These are phyloP conservation scores for Coprinopsis marcescibilis DNA, from an alignment of 768 basidiomycete species.

Conservation along the genomic window DNA sequence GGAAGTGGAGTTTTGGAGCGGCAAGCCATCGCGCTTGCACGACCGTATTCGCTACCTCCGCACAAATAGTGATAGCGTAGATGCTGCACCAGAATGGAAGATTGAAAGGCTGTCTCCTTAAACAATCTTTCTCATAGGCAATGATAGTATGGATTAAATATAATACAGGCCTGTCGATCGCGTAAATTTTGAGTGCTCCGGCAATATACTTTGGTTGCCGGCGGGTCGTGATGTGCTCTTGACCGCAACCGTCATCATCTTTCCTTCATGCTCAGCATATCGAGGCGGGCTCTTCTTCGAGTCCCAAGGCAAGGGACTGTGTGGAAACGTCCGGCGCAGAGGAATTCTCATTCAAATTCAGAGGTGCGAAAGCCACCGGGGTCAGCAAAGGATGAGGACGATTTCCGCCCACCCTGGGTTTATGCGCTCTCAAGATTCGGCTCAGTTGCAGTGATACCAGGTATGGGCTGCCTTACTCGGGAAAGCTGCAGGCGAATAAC, in stretches of 20 bases:
- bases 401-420: constrained; percentile 60
- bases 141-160: background rate
- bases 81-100: constrained; percentile 51
- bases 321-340: background rate
- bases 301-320: background rate
- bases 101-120: constrained; percentile 77
- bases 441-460: constrained; percentile 50
- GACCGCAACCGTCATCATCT: background rate
- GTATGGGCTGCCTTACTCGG: constrained; percentile 26
- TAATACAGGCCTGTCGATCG: too few relatives aligned
- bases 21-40: constrained; percentile 90
- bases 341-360: background rate
- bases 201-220: background rate
- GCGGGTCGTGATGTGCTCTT: background rate
- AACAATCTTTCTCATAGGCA: background rate
- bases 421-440: constrained; percentile 46
- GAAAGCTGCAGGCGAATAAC: background rate
- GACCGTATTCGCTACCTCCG: constrained; percentile 80
- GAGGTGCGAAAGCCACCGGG: constrained; percentile 8
- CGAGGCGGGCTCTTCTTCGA: background rate
- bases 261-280: constrained; percentile 4
- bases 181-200: background rate
- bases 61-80: constrained; percentile 39
- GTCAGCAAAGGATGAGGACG: constrained; percentile 21
- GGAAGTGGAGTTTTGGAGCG: constrained; percentile 97